Evolutionary conservation across 345 rosid species (phyloP), one percentile per base, ranked within the genome.

Genomic region (Brassica carinata): DNA sequence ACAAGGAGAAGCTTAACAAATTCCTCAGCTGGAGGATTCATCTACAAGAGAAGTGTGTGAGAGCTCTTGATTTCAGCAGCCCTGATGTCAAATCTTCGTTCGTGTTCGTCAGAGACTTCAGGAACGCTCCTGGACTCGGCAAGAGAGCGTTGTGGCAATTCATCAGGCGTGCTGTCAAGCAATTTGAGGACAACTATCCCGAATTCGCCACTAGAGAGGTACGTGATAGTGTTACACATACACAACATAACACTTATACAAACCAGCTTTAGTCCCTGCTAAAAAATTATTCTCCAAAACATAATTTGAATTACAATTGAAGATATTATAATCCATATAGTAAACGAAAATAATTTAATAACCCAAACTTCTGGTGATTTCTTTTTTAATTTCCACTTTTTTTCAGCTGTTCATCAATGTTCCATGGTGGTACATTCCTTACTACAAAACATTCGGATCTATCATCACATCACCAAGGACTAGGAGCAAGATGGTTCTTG

Each of bases 401-500:
- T 18, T 69, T 76, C 64, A 94, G 99, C 85, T 94, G 74, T 91
- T 92, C 76, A 87, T 94, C 84, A 94, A 94, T 81, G 99, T 94
- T 10, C 98, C 98, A 7, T 94, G 99, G 99, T 94, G 99, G 99
- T 91, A 94, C 82, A 83, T 92, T 68, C 97, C 97, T 3, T 93
- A 88, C 81, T 85, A 92, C 79, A 86, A 81, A 18, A 86, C 92
- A 90, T 86, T 94, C 36, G 90, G 89, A 77, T 94, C 98, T 2
- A 92, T 94, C 61, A 63, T 80, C 76, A 79, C 94, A 81, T 92
- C 98, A 0, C 97, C 92, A 38, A 92, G 98, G 87, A 92, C 99
- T 23, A 92, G 90, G 82, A 92, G 94, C 90, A 94, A 94, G 87
- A 91, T 92, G 84, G 94, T 94, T 8, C 90, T 89, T 78, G 92